Percentiles rank a stretch among this genome's conserved stretches.
Evolutionary conservation across 768 basidiomycete species (phyloP).

Genomic region (Suillus alpinus): DNA sequence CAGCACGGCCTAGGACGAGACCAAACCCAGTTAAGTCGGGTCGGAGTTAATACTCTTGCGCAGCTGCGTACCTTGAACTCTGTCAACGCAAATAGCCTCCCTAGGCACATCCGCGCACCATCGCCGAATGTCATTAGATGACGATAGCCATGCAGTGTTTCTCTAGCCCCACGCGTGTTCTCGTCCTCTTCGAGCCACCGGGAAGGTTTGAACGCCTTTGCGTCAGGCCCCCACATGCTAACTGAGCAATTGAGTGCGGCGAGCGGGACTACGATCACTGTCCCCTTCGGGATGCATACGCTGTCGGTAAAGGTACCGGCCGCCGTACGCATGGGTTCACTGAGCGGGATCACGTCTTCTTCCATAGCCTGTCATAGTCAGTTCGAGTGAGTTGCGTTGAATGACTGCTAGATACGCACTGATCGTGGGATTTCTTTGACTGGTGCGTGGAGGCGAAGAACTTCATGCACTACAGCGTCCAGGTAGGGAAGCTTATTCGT

Average conservation of each 20-base stretch:
- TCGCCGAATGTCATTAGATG: constrained; percentile 45
- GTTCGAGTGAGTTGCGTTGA: neutral
- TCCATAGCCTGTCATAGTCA: constrained; percentile 29
- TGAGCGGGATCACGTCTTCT: too few species aligned
- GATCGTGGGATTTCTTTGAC: constrained; percentile 29
- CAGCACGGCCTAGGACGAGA: constrained; percentile 27
- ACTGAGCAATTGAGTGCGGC: constrained; percentile 38
- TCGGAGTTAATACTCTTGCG: too few species aligned
- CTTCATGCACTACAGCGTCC: constrained; percentile 40
- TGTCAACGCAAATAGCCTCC: constrained; percentile 41
- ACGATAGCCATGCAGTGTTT: constrained; percentile 35
- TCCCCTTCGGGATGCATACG: too few species aligned
- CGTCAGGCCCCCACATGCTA: constrained; percentile 44
- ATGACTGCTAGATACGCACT: constrained; percentile 17
- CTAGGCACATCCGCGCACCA: constrained; percentile 45
- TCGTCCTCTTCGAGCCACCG: constrained; percentile 38
- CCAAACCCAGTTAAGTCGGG: neutral
- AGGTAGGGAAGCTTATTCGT: constrained; percentile 36
- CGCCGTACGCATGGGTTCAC: too few species aligned
- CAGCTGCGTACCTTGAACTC: constrained; percentile 36
- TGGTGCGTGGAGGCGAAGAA: constrained; percentile 37
- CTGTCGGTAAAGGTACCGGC: too few species aligned
- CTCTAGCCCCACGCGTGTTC: constrained; percentile 14
- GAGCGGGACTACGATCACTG: constrained; percentile 36
- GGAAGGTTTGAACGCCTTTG: constrained; percentile 40